Percentiles rank a stretch among this genome's conserved stretches.
phyloP scores from a whole-genome alignment of 2,329 filamentous ascomycete species.

The Trichoderma sp. region DNA sequence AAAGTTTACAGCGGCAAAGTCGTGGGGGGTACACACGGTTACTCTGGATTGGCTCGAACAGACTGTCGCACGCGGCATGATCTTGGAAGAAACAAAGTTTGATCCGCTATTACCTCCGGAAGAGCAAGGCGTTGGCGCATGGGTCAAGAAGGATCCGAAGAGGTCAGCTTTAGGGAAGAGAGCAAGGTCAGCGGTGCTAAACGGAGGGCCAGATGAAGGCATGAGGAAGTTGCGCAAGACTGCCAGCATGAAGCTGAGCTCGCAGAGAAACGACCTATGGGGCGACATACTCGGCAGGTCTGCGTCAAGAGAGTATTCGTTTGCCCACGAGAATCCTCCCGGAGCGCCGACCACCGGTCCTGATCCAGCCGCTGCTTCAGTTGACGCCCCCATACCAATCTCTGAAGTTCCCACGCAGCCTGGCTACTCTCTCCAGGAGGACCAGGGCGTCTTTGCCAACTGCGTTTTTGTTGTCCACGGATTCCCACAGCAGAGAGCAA shows the following conservation, averaged over 20 bases:
- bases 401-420: constrained; percentile 20
- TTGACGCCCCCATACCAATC: background rate
- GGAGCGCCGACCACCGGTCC: background rate
- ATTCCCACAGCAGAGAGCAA: constrained; percentile 53
- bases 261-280: constrained; percentile 84
- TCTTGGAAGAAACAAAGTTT: constrained; percentile 82
- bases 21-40: constrained; percentile 79
- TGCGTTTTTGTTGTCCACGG: constrained; percentile 61
- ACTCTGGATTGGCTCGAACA: constrained; percentile 82
- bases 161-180: constrained; percentile 58
- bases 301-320: constrained; percentile 36
- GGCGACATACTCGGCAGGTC: constrained; percentile 70
- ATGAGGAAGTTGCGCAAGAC: constrained; percentile 82
- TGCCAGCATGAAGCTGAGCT: constrained; percentile 78
- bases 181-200: constrained; percentile 46
- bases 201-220: constrained; percentile 49
- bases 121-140: constrained; percentile 75
- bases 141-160: constrained; percentile 53
- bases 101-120: constrained; percentile 68
- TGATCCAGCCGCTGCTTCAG: constrained; percentile 20
- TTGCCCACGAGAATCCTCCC: constrained; percentile 28
- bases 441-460: constrained; percentile 49
- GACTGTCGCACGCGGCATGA: constrained; percentile 82
- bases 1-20: constrained; percentile 84
- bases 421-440: constrained; percentile 3